Evolutionary conservation across 768 basidiomycete genomes (phyloP).

Genomic region (Mycena olivaceomarginata): DNA sequence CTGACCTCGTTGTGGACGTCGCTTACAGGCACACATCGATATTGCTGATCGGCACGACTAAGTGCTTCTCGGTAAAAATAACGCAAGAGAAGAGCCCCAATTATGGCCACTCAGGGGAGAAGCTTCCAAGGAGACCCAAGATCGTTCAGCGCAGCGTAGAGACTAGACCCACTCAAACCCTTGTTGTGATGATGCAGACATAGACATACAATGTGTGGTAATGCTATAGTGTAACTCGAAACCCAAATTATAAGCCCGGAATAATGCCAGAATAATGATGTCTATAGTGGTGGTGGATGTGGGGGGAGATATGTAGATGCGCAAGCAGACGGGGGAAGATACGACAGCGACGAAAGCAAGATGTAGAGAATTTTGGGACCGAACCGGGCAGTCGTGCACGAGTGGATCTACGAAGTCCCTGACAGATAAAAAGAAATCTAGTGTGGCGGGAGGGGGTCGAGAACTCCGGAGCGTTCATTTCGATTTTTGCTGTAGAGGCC

Average conservation of each 20-base stretch:
- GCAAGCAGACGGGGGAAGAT: not conserved
- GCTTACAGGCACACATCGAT: not conserved
- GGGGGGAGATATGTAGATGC: not conserved
- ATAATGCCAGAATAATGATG: slow-evolving; percentile 38
- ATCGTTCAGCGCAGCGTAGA: not conserved
- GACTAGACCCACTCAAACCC: slow-evolving; percentile 31
- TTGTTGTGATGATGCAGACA: slow-evolving; percentile 30
- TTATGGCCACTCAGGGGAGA: not conserved
- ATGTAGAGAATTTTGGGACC: slow-evolving; percentile 30
- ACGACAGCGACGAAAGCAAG: slow-evolving; percentile 37
- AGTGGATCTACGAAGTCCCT: slow-evolving; percentile 41
- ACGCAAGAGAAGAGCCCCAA: not conserved
- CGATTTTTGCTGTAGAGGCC: slow-evolving; percentile 40
- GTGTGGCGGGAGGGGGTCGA: not conserved
- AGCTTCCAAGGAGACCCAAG: not conserved
- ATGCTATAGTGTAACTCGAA: slow-evolving; percentile 33
- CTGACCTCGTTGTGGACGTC: not conserved
- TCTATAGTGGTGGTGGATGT: slow-evolving; percentile 27
- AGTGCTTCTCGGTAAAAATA: slow-evolving; percentile 23
- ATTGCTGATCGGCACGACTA: slow-evolving; percentile 22
- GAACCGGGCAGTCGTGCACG: slow-evolving; percentile 23
- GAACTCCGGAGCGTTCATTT: slow-evolving; percentile 33
- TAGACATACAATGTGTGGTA: slow-evolving; percentile 37
- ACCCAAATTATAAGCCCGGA: slow-evolving; percentile 35
- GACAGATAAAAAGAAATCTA: slow-evolving; percentile 34